A percentile compares a stretch with the other conserved stretches of the same genome.
Evolutionary conservation across 2,329 filamentous ascomycete genomes (phyloP).

Genomic region (Diaporthe aspalathi): DNA sequence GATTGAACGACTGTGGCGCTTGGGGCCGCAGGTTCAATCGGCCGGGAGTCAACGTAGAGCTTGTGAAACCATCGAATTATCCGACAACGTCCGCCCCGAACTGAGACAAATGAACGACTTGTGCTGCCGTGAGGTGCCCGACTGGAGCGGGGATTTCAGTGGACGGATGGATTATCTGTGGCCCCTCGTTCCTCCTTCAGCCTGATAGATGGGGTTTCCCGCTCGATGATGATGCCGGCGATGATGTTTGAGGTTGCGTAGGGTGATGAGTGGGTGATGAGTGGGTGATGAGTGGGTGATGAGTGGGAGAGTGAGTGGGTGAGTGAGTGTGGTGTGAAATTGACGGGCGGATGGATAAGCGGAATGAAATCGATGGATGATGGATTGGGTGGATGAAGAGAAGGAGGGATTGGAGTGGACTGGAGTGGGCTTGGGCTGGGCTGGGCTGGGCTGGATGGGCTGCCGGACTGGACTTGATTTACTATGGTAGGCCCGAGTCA

Average conservation of each 20-base stretch:
- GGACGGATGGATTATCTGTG: not conserved
- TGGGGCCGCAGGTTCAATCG: slow-evolving; percentile 37
- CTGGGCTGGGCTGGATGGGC: no score
- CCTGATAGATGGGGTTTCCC: not conserved
- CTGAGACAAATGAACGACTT: slow-evolving; percentile 13
- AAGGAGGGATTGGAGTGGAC: not conserved
- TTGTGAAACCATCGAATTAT: slow-evolving; percentile 39
- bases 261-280: no score
- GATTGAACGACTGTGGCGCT: slow-evolving; percentile 18
- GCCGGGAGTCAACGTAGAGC: slow-evolving; percentile 32
- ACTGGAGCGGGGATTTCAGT: not conserved
- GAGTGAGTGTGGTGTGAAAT: not conserved
- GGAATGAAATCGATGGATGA: not conserved
- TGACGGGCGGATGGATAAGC: not conserved
- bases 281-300: no score
- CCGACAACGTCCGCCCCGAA: slow-evolving; percentile 29
- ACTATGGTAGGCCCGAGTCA: slow-evolving; percentile 19
- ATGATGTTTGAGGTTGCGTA: no score
- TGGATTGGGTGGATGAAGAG: not conserved
- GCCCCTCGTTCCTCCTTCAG: not conserved
- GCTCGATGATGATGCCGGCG: not conserved
- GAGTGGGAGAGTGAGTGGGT: not conserved
- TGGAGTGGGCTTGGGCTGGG: no score
- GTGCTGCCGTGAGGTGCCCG: not conserved
- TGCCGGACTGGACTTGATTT: no score